A percentile compares a stretch with the other conserved stretches of the same genome.
Evolutionary conservation across 306 rosid genomes (phyloP).

Genomic region (Betula pendula): DNA sequence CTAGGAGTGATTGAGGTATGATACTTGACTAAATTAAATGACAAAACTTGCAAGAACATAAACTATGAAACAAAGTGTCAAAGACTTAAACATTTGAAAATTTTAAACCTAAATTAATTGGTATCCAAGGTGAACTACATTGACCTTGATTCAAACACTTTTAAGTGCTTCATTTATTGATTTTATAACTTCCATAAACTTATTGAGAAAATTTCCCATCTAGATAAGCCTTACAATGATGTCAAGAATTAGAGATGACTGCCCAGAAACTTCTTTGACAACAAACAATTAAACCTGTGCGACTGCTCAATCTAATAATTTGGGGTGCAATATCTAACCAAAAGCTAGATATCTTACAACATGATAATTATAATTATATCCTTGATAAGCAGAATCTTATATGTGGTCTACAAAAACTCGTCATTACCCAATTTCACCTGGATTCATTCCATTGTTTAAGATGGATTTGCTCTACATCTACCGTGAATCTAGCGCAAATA

Average conservation of each 20-base stretch:
- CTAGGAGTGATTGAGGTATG: slow-evolving; percentile 45
- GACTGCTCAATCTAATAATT: background rate
- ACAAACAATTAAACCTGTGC: slow-evolving; percentile 13
- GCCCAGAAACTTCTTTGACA: background rate
- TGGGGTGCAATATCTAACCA: slow-evolving; percentile 8
- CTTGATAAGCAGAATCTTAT: slow-evolving; percentile 13
- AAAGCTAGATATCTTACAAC: slow-evolving; percentile 10
- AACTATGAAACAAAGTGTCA: slow-evolving; percentile 6
- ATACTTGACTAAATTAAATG: slow-evolving; percentile 51
- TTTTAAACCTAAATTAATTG: background rate
- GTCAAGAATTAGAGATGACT: background rate
- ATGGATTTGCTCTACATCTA: background rate
- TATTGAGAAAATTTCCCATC: background rate
- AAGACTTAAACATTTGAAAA: slow-evolving; percentile 7
- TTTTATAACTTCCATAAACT: background rate
- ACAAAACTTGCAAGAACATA: slow-evolving; percentile 25
- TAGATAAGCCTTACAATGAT: background rate
- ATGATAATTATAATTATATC: slow-evolving; percentile 15
- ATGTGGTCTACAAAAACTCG: background rate
- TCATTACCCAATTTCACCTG: background rate
- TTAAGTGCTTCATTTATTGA: background rate
- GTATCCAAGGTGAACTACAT: background rate
- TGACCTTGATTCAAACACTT: background rate
- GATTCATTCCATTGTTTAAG: background rate
- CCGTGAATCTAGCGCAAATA: background rate